These are phyloP conservation scores for Phlebiopsis gigantea DNA, from an alignment of 768 basidiomycete genomes.

Conservation along the genomic window DNA sequence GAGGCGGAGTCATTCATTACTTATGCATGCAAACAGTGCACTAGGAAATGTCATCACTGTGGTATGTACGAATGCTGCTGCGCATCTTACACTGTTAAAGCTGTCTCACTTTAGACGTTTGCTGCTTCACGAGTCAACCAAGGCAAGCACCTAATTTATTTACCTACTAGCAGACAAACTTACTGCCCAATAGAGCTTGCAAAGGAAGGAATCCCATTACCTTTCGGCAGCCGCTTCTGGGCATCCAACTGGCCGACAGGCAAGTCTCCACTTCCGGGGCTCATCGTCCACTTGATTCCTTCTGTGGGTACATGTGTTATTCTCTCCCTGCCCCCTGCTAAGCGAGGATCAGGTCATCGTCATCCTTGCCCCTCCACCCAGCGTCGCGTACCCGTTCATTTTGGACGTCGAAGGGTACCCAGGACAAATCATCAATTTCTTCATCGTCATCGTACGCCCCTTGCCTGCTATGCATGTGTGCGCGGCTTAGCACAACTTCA, in stretches of 20 bases:
- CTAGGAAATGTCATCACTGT: conserved; percentile 26
- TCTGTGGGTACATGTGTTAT: conserved; percentile 34
- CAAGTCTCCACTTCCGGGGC: conserved; percentile 49
- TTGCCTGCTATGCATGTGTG: not conserved
- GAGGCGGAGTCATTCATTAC: not conserved
- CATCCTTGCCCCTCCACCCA: conserved; percentile 48
- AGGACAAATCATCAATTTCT: conserved; percentile 48
- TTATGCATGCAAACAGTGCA: conserved; percentile 19
- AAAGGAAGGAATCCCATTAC: conserved; percentile 58
- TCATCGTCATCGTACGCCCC: conserved; percentile 46
- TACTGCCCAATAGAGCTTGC: conserved; percentile 36
- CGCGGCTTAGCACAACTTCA: not conserved
- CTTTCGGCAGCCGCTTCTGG: conserved; percentile 55
- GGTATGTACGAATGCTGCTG: conserved; percentile 9
- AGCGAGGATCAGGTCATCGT: conserved; percentile 35
- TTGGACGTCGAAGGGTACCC: conserved; percentile 53
- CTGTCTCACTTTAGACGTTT: conserved; percentile 36
- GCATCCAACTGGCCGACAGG: conserved; percentile 60
- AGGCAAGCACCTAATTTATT: conserved; percentile 19
- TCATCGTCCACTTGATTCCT: conserved; percentile 50
- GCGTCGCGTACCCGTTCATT: conserved; percentile 53
- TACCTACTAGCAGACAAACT: not conserved
- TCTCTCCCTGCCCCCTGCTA: too few relatives aligned
- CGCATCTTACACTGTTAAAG: not conserved
- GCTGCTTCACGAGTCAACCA: conserved; percentile 49